Conservation (phyloP, 129 eudicot genomes). For the Calendula officinalis region DNA sequence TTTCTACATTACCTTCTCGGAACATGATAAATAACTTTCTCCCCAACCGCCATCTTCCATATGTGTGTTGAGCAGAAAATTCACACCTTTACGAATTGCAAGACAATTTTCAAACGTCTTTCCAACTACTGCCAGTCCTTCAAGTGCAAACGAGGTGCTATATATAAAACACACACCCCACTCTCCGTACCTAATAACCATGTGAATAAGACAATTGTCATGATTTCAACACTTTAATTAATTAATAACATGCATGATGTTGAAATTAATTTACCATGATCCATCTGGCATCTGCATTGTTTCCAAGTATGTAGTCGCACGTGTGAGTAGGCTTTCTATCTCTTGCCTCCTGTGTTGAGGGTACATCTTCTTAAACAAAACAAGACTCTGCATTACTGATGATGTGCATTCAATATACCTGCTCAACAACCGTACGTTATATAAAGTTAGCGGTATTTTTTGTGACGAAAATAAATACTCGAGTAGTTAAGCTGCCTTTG, state of each 20-base stretch:
- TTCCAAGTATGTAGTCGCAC: constrained; percentile 49
- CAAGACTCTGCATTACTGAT: constrained; percentile 55
- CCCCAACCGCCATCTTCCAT: constrained; percentile 55
- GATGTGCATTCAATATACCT: no score
- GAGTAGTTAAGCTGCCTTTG: background rate
- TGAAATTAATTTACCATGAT: constrained; percentile 45
- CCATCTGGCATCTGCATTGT: constrained; percentile 65
- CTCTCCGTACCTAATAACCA: constrained; percentile 76
- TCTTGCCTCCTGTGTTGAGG: constrained; percentile 55
- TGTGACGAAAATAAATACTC: no score
- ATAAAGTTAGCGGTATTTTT: no score
- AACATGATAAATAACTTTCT: constrained; percentile 41
- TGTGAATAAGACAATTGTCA: no score
- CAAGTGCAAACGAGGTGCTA: constrained; percentile 57
- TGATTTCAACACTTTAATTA: no score
- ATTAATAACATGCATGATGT: no score
- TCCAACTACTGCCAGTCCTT: constrained; percentile 52
- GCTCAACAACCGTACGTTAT: no score
- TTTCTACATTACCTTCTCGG: constrained; percentile 32
- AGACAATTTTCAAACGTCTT: constrained; percentile 39
- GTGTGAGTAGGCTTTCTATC: constrained; percentile 41
- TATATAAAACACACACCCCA: constrained; percentile 82
- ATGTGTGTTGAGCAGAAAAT: constrained; percentile 32
- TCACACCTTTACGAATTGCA: constrained; percentile 32
- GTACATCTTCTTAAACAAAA: constrained; percentile 50